Conservation (phyloP, 2,329 filamentous ascomycete genomes). For the Verticillium isaacii region DNA sequence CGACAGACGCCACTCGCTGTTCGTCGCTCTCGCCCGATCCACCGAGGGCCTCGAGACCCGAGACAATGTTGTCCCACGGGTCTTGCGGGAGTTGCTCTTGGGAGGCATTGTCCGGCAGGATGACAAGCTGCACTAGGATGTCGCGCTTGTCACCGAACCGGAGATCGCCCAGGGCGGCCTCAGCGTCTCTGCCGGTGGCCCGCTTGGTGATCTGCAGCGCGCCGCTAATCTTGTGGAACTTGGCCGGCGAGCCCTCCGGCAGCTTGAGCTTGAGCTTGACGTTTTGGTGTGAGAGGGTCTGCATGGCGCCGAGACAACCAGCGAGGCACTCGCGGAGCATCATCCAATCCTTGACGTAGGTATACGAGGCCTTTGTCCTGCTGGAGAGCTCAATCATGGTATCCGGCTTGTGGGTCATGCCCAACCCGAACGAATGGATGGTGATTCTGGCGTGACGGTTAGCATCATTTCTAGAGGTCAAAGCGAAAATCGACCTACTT, state of each 20-base stretch:
- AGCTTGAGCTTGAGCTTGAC: constrained; percentile 92
- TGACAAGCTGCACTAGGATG: constrained; percentile 89
- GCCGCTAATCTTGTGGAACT: constrained; percentile 97
- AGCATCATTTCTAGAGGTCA: constrained; percentile 8
- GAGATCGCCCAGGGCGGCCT: constrained; percentile 86
- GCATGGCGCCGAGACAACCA: constrained; percentile 85
- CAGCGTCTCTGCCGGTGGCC: constrained; percentile 88
- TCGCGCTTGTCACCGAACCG: constrained; percentile 94
- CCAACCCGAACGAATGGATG: constrained; percentile 94
- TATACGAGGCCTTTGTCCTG: constrained; percentile 93
- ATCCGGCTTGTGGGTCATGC: constrained; percentile 95
- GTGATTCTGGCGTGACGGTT: constrained; percentile 59
- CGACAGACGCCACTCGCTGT: constrained; percentile 76
- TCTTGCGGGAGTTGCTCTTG: constrained; percentile 88
- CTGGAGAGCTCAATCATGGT: constrained; percentile 98
- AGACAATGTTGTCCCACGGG: constrained; percentile 95
- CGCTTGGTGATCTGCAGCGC: constrained; percentile 95
- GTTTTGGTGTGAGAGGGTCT: constrained; percentile 96
- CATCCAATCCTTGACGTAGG: constrained; percentile 99
- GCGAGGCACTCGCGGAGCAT: constrained; percentile 96
- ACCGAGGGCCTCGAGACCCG: constrained; percentile 86
- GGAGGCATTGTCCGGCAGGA: constrained; percentile 76
- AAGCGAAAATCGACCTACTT: constrained; percentile 59
- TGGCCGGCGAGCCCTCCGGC: constrained; percentile 93
- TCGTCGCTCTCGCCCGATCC: constrained; percentile 84